Evolutionary conservation across 2,329 filamentous ascomycete genomes (phyloP), one percentile per base, ranked within the genome.

Genomic region (Phyllosticta citriasiana): DNA sequence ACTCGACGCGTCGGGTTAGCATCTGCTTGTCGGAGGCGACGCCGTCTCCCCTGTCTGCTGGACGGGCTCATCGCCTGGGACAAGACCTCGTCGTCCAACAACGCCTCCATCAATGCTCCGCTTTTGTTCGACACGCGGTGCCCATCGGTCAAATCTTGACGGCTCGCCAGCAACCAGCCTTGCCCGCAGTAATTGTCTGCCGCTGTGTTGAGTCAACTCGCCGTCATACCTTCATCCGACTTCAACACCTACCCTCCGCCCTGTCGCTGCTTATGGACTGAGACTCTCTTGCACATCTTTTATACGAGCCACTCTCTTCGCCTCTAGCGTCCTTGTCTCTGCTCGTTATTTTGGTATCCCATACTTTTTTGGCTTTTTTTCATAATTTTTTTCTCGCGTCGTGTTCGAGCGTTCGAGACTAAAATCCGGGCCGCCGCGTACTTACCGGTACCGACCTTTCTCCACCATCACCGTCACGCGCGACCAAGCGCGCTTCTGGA

Each of bases 291-390:
- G 26, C 54, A 24, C 27, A 54, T 40, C 26, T 27, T 26, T 40
- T 50, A 19, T 33, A 16, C 53, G 59, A 40, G 61, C 64, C 67
- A 61, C 62, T 57, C 63, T 66, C 69, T 73, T 69, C 67, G 67
- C 67, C 74, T 73, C 73, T 73, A 70, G 70, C 70, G 72, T 61
- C 57, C 58, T 63, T 65, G 66, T 72, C 73, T 68, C 68, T 72
- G 72, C 72, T 74, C 74, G 71, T 74, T 68, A 74, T 74, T 62
- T 16, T 35, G 6, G 27, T 6, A 27, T 4, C 7, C 26, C 26
- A 8, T 27, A 27, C 26, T 47, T 16, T 47, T n/a, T 14, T 40
- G 9, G 10, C 7, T 40, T 47, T 57, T 56, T 55, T 53, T 55
- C 47, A 40, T 53, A 53, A 52, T 40, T 51, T 57, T 56, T 52